Percentiles rank a stretch among this genome's conserved stretches.
These are phyloP conservation scores for Physcomitrellopsis africana DNA, from an alignment of 225 moss, liverwort and hornwort species.

Conservation along the genomic window DNA sequence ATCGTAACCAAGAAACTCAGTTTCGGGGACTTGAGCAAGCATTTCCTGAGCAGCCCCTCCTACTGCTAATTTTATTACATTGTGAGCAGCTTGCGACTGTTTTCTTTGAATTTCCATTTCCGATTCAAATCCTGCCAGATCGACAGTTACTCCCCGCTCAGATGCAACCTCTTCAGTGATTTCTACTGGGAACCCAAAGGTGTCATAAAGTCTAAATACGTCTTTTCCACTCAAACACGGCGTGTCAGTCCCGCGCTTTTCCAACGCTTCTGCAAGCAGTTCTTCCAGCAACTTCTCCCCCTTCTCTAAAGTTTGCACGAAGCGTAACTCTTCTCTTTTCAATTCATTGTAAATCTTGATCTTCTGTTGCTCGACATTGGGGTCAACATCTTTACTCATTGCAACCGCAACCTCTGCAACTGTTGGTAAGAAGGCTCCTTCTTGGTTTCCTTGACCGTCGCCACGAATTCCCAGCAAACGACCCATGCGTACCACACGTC, in stretches of 20 bases:
- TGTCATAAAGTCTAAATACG: constrained; percentile 85
- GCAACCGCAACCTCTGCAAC: constrained; percentile 80
- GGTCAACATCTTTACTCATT: constrained; percentile 75
- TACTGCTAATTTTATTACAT: constrained; percentile 75
- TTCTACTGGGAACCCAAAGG: constrained; percentile 92
- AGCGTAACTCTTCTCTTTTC: constrained; percentile 79
- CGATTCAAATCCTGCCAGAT: constrained; percentile 64
- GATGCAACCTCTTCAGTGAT: constrained; percentile 91
- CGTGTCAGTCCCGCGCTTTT: constrained; percentile 26
- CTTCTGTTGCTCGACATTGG: constrained; percentile 63
- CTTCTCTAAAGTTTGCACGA: constrained; percentile 86
- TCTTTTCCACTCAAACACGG: constrained; percentile 76
- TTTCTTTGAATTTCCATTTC: constrained; percentile 86
- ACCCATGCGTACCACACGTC: constrained; percentile 96
- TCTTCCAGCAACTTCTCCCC: constrained; percentile 87
- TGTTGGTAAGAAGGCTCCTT: constrained; percentile 79
- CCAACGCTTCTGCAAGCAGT: constrained; percentile 66
- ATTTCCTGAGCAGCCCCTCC: constrained; percentile 78
- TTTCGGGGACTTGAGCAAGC: constrained; percentile 62
- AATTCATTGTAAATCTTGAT: constrained; percentile 77
- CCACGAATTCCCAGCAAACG: constrained; percentile 85
- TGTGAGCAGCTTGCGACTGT: constrained; percentile 85
- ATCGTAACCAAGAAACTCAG: constrained; percentile 81
- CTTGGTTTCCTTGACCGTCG: constrained; percentile 75
- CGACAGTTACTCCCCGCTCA: constrained; percentile 81